Conservation (phyloP, 805 yeast species). For the Brettanomyces nanus region DNA sequence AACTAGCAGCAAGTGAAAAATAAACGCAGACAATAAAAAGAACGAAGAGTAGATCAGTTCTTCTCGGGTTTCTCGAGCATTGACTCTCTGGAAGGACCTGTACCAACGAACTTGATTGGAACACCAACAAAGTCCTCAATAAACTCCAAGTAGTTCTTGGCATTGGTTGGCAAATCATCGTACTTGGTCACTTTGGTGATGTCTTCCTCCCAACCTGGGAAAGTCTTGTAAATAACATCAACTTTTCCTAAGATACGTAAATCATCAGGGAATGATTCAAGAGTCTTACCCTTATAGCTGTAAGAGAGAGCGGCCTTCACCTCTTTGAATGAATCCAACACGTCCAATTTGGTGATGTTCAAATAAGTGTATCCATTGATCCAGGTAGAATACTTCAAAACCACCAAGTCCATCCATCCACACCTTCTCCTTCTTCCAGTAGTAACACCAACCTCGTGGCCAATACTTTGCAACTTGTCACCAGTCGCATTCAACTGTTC, state of each 20-base stretch:
- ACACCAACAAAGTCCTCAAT: conserved; percentile 81
- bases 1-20: neutral
- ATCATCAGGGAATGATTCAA: conserved; percentile 89
- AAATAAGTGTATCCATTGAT: conserved; percentile 93
- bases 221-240: conserved; percentile 83
- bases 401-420: conserved; percentile 98
- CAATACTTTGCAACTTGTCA: conserved; percentile 79
- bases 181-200: conserved; percentile 64
- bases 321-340: conserved; percentile 81
- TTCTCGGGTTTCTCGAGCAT: conserved; percentile 55
- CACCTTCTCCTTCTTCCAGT: conserved; percentile 99
- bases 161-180: conserved; percentile 80
- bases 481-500: conserved; percentile 89
- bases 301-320: conserved; percentile 85
- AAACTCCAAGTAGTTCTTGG: conserved; percentile 72
- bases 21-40: neutral
- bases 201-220: conserved; percentile 91
- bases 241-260: conserved; percentile 73
- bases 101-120: conserved; percentile 95
- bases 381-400: conserved; percentile 79
- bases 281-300: conserved; percentile 64
- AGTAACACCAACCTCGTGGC: conserved; percentile 96
- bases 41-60: neutral
- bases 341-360: conserved; percentile 94
- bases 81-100: conserved; percentile 94